phyloP scores from a whole-genome alignment of 2,329 filamentous ascomycete genomes.

The Paecilomyces variotii region DNA sequence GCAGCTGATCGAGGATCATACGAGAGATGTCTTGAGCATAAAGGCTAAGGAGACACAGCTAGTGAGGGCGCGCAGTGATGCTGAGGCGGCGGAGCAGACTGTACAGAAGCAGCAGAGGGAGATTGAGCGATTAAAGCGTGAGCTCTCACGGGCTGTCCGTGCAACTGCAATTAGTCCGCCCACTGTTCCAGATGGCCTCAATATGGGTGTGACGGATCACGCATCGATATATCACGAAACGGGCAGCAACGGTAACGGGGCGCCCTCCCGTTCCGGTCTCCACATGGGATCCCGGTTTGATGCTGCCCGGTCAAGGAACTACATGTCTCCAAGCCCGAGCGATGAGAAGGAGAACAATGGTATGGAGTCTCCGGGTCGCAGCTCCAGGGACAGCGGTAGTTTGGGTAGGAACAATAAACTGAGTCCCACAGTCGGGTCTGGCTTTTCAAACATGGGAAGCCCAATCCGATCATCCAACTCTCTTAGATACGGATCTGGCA shows the following conservation, averaged over 20 bases:
- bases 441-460: conserved; percentile 28
- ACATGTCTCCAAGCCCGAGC: conserved; percentile 48
- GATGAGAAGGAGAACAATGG: conserved; percentile 67
- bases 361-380: conserved; percentile 27
- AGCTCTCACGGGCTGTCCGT: conserved; percentile 49
- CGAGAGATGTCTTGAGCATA: conserved; percentile 86
- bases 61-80: conserved; percentile 82
- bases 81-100: conserved; percentile 77
- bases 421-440: conserved; percentile 33
- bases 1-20: conserved; percentile 93
- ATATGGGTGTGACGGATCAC: conserved; percentile 43
- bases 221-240: conserved; percentile 33
- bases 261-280: conserved; percentile 23
- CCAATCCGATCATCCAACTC: conserved; percentile 24
- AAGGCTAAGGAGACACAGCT: conserved; percentile 98
- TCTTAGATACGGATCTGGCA: conserved; percentile 25
- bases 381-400: conserved; percentile 14
- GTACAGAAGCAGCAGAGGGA: conserved; percentile 80
- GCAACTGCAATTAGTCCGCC: conserved; percentile 32
- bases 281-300: conserved; percentile 34
- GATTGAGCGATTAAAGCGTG: conserved; percentile 87
- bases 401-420: conserved; percentile 38
- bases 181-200: conserved; percentile 46
- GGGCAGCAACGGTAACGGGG: conserved; percentile 18
- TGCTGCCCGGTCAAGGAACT: conserved; percentile 32